These are phyloP conservation scores for Scalesia atractyloides DNA, from an alignment of 129 eudicot genomes.

Conservation along the genomic window DNA sequence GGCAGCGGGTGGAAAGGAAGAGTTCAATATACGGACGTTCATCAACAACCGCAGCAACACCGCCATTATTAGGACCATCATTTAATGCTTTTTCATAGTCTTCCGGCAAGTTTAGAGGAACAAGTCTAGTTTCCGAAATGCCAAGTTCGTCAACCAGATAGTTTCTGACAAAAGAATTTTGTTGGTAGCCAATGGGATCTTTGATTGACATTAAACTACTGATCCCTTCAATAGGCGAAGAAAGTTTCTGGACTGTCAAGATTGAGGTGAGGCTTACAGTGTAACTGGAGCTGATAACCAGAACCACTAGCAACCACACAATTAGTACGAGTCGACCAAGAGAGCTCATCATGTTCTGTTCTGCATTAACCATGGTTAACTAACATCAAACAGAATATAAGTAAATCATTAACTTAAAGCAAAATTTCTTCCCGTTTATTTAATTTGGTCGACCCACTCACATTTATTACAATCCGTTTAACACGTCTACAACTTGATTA, in stretches of 20 bases:
- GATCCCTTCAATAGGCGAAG: slow-evolving; percentile 69
- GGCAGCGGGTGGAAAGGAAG: slow-evolving; percentile 67
- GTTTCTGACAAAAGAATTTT: slow-evolving; percentile 56
- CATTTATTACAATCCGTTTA: too few relatives aligned
- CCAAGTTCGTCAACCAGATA: slow-evolving; percentile 59
- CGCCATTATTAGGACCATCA: slow-evolving; percentile 64
- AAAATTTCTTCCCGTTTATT: not conserved
- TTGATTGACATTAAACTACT: slow-evolving; percentile 46
- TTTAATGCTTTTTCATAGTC: slow-evolving; percentile 61
- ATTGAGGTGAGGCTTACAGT: slow-evolving; percentile 80
- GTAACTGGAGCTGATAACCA: slow-evolving; percentile 71
- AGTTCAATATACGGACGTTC: slow-evolving; percentile 74
- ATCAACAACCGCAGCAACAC: slow-evolving; percentile 78
- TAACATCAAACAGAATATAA: slow-evolving; percentile 7
- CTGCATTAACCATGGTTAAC: slow-evolving; percentile 41
- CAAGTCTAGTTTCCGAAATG: slow-evolving; percentile 54
- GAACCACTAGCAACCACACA: slow-evolving; percentile 70
- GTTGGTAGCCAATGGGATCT: slow-evolving; percentile 67
- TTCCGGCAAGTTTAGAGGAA: slow-evolving; percentile 58
- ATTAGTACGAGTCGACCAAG: slow-evolving; percentile 61
- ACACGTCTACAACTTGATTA: not conserved
- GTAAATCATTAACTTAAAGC: not conserved
- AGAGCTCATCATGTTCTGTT: slow-evolving; percentile 58
- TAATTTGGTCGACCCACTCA: too few relatives aligned
- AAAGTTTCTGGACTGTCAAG: slow-evolving; percentile 68